Conservation (phyloP, 139 green algal species). For the Chlorokybus atmophyticus region DNA sequence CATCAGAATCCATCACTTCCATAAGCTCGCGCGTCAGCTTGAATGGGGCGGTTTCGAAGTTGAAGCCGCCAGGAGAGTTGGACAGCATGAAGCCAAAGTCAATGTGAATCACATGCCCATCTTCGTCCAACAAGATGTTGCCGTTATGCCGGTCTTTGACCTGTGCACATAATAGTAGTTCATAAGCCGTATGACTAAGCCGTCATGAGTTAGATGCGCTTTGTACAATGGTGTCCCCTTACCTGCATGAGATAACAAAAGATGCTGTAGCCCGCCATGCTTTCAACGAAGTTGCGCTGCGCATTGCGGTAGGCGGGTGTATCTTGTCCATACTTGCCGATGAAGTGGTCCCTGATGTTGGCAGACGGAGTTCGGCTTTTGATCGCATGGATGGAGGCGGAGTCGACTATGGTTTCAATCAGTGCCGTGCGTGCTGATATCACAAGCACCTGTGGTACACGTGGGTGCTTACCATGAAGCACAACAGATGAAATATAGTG, state of each 20-base stretch:
- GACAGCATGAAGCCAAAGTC: constrained; percentile 99
- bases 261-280: constrained; percentile 69
- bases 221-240: no score
- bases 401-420: constrained; percentile 92
- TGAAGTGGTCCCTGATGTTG: constrained; percentile 69
- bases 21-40: constrained; percentile 91
- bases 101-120: constrained; percentile 90
- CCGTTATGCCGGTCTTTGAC: constrained; percentile 73
- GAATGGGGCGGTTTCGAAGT: constrained; percentile 75
- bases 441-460: constrained; percentile 89
- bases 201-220: no score
- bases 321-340: constrained; percentile 34
- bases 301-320: background rate
- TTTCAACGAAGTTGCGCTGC: constrained; percentile 84
- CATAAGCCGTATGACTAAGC: no score
- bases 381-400: constrained; percentile 78
- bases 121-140: constrained; percentile 71
- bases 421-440: constrained; percentile 76
- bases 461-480: no score
- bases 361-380: constrained; percentile 61
- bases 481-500: no score
- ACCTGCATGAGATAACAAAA: constrained; percentile 65
- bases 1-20: constrained; percentile 87
- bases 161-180: no score
- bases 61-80: constrained; percentile 57